phyloP scores from a whole-genome alignment of 192 early-diverging fungal genomes.

The Gamsiella multidivaricata region DNA sequence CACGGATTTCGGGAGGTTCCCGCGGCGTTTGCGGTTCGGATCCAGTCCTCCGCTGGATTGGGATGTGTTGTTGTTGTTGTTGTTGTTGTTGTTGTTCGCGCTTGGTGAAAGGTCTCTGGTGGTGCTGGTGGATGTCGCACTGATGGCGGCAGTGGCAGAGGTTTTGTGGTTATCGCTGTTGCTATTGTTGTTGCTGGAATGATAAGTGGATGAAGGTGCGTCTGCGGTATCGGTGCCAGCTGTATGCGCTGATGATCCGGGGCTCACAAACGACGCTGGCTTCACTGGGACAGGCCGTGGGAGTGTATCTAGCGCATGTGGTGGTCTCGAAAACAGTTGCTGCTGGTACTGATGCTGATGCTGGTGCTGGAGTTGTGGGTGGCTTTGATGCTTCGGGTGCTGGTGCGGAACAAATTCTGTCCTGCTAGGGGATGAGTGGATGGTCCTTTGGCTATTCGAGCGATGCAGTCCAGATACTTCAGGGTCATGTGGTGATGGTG shows the following conservation, averaged over 20 bases:
- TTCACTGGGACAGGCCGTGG: constrained; percentile 41
- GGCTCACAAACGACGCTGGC: background rate
- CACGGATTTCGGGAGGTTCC: constrained; percentile 69
- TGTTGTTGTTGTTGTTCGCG: background rate
- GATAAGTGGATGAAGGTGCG: background rate
- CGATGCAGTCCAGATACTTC: background rate
- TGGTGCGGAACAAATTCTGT: too few species aligned
- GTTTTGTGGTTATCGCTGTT: too few species aligned
- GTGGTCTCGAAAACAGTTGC: background rate
- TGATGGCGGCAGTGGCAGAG: background rate
- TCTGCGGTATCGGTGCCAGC: background rate
- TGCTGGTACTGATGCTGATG: background rate
- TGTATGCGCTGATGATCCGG: background rate
- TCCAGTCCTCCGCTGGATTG: constrained; percentile 11
- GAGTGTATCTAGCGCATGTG: constrained; percentile 2
- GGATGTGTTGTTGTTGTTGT: background rate
- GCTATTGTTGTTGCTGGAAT: background rate
- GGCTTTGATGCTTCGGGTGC: background rate
- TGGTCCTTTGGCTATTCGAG: too few species aligned
- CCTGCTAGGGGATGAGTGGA: too few species aligned
- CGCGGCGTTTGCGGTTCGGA: constrained; percentile 57
- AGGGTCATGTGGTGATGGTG: background rate
- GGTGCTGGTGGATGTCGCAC: background rate
- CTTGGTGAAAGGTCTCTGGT: background rate
- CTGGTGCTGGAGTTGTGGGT: background rate